phyloP scores from a whole-genome alignment of 2,329 filamentous ascomycete genomes.

The Arthroderma sp. region DNA sequence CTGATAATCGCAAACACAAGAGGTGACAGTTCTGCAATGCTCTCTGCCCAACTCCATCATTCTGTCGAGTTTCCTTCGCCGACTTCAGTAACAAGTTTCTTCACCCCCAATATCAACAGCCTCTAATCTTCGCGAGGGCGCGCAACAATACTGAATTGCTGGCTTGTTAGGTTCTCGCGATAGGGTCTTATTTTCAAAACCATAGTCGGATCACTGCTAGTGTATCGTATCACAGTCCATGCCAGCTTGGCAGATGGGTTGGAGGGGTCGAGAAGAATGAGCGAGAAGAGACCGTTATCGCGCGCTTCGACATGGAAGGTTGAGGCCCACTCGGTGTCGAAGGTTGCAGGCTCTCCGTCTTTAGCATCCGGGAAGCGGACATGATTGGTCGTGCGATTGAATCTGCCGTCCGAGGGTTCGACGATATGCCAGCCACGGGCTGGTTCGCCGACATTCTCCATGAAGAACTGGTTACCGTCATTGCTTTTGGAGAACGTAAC shows the following conservation, averaged over 20 bases:
- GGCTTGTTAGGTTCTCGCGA: neutral
- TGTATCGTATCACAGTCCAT: constrained; percentile 1
- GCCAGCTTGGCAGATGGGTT: neutral
- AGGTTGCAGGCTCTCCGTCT: constrained; percentile 1
- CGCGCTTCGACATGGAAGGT: neutral
- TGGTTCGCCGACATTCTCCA: neutral
- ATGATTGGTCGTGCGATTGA: neutral
- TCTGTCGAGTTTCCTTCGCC: neutral
- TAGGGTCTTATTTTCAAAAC: constrained; percentile 4
- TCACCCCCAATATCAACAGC: no score
- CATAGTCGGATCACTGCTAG: neutral
- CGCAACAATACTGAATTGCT: constrained; percentile 5
- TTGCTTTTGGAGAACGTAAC: constrained; percentile 5
- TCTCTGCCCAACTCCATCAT: no score
- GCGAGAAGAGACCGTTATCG: neutral
- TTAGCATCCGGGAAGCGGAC: neutral
- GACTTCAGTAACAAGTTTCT: no score
- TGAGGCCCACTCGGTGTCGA: neutral
- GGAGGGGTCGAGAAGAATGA: neutral
- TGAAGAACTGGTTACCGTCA: neutral
- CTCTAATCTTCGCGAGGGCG: neutral
- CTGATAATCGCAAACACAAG: no score
- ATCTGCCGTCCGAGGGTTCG: neutral
- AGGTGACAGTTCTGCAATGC: no score
- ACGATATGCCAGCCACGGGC: neutral